Evolutionary conservation across 345 rosid species (phyloP), one percentile per base, ranked within the genome.

Genomic region (Eucalyptus erythrocorys): DNA sequence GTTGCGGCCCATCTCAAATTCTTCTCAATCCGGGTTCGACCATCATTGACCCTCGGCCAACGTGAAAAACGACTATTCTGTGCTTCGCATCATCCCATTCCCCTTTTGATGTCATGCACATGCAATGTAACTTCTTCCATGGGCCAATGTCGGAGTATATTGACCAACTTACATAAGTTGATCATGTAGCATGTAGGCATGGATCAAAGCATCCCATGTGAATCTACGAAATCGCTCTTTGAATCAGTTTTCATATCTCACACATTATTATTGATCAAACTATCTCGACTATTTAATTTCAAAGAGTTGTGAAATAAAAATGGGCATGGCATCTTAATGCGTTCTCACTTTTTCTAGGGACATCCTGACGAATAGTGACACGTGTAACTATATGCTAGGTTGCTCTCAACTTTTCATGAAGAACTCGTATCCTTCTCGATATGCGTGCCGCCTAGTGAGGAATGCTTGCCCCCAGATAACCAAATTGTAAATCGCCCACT

Each of bases 201-300:
- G 3, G 24, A 6, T 37, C 14, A 22, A 37, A 37, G 22, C 47
- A 76, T 37, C 27, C 82, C 82, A 40, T 9, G 6, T 17, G 42
- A 68, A 32, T 16, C 12, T 16, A 8, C 6, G 6, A 3, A 34
- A 68, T 68, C 13, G 0, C 24, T 68, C 34, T 15, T 0, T 13
- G 4, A 64, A 14, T n/a, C 1, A 0, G 5, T 64, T 64, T 64
- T 64, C 2, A 15, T n/a, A 64, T n/a, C 10, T 64, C 5, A 6
- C n/a, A 34, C 1, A 5, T 34, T 6, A 37, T 11, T 24, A 76
- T 37, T 37, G 13, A 27, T 37, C 5, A 15, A 37, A 37, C 1
- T 3, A 37, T 40, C 5, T 76, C 5, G 15, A 19, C 2, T 21
- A 40, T 15, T 76, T 76, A 37, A 37, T 76, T 76, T 76, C 1